Base-by-base conservation (phyloP, 441 rosid genomes). In the Dalechampia spathulata region DNA sequence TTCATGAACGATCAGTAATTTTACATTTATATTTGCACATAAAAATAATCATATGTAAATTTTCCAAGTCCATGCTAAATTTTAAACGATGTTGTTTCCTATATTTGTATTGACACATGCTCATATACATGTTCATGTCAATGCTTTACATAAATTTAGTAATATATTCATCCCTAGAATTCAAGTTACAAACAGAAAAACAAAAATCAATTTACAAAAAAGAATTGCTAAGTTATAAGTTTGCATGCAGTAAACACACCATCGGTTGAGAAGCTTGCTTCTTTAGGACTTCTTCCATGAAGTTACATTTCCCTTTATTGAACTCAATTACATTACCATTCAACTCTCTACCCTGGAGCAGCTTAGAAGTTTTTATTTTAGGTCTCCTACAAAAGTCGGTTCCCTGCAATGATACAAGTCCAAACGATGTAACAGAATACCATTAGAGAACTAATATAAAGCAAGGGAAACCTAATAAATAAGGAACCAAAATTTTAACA, bases 341-440 rank as follows among this genome's bases (percentile, higher is more conserved):
- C 58, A 87, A 67, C 76, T 83, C 88, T 67, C 93, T 75, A 9
- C 62, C 67, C 63, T 67, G 69, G 51, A 87, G 72, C 47, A 87
- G 83, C 63, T 60, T 63, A 41, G 72, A 52, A 37, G 75, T 68
- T 68, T 59, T 70, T 49, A 58, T 61, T 38, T 69, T 57, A 21
- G 50, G 53, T 17, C 71, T 66, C 67, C 49, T 38, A 65, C 39
- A 27, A 21, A 55, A 36, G 7, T 61, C 58, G 39, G 42, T 56
- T 46, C 22, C 66, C 90, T 78, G 72, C 53, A 56, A 52, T 10
- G 15, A 47, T 43, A 36, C 2, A 1, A 32, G 15, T 16, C 9
- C 39, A 57, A 57, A 64, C 43, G 44, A 49, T 17, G 36, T 41
- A 34, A 60, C 15, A 20, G 9, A 19, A 21, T 37, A 22, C 32